Conservation (phyloP, 495 filamentous ascomycete species). For the Annulohypoxylon moriforme region DNA sequence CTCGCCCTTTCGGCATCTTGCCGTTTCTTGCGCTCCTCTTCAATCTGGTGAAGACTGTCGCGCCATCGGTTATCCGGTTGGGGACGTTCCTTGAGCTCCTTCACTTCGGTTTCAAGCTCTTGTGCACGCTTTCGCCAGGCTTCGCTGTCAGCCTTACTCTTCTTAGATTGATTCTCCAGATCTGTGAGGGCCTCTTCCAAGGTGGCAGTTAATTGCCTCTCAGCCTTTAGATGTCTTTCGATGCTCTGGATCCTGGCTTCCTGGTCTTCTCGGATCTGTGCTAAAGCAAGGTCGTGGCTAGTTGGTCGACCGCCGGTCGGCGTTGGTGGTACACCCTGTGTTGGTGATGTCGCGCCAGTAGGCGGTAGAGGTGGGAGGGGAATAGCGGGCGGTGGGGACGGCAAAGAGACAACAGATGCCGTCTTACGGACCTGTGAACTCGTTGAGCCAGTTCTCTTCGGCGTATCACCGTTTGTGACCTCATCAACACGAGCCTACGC, state of each 20-base stretch:
- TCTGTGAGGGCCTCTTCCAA: slow-evolving; percentile 96
- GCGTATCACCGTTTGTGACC: slow-evolving; percentile 47
- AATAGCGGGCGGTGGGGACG: slow-evolving; percentile 89
- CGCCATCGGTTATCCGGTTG: slow-evolving; percentile 70
- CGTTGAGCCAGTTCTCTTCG: slow-evolving; percentile 81
- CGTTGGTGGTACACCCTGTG: slow-evolving; percentile 56
- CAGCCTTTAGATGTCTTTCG: slow-evolving; percentile 94
- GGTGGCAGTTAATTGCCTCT: slow-evolving; percentile 94
- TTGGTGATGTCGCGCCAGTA: slow-evolving; percentile 55
- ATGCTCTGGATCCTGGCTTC: slow-evolving; percentile 94
- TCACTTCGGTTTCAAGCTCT: slow-evolving; percentile 81
- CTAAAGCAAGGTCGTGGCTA: slow-evolving; percentile 81
- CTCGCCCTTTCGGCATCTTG: slow-evolving; percentile 88
- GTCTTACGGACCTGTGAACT: slow-evolving; percentile 83
- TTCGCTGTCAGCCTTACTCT: slow-evolving; percentile 88
- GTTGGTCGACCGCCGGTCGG: slow-evolving; percentile 70
- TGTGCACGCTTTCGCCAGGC: slow-evolving; percentile 85
- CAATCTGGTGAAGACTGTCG: slow-evolving; percentile 84
- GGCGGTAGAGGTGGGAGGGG: slow-evolving; percentile 91
- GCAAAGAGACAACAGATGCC: slow-evolving; percentile 81
- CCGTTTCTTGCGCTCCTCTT: slow-evolving; percentile 90
- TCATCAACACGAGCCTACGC: slow-evolving; percentile 68
- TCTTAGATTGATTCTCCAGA: slow-evolving; percentile 86
- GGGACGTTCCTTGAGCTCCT: slow-evolving; percentile 65
- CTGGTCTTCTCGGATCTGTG: slow-evolving; percentile 88